These are phyloP conservation scores for Coemansia sp. DNA, from an alignment of 192 early-diverging fungal genomes.

Conservation along the genomic window DNA sequence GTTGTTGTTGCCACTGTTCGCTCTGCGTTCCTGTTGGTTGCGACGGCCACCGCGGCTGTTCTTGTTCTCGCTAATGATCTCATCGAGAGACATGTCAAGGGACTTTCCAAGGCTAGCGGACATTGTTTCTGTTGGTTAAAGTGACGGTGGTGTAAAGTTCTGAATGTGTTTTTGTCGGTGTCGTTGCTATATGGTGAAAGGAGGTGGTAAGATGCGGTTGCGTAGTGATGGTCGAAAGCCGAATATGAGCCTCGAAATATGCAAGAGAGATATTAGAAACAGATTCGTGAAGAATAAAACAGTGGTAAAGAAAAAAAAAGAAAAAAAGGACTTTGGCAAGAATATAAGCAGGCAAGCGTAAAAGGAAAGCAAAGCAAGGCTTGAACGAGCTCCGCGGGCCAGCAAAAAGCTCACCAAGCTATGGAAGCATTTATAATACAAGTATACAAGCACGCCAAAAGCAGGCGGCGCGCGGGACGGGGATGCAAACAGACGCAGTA, in stretches of 20 bases:
- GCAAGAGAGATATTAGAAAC: background rate
- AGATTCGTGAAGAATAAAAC: background rate
- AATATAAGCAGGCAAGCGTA: conserved; percentile 5
- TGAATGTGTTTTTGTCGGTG: background rate
- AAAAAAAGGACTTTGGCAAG: background rate
- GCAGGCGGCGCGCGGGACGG: no score
- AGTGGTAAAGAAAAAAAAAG: conserved; percentile 6
- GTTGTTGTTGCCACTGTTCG: background rate
- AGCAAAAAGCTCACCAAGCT: background rate
- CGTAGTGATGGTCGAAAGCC: background rate
- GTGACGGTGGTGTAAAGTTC: background rate
- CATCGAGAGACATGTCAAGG: conserved; percentile 55
- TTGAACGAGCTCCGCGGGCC: background rate
- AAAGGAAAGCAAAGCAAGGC: background rate
- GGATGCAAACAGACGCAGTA: background rate
- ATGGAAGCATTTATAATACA: conserved; percentile 4
- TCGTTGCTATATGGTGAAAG: conserved; percentile 10
- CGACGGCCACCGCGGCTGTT: conserved; percentile 30
- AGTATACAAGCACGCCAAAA: conserved; percentile 4
- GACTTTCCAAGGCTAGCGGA: conserved; percentile 54
- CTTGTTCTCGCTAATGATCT: conserved; percentile 46
- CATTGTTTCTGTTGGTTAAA: conserved; percentile 14
- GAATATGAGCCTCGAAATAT: background rate
- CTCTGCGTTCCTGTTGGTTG: conserved; percentile 17
- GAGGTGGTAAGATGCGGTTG: background rate